phyloP scores from a whole-genome alignment of 2,329 filamentous ascomycete genomes.

The Remersonia thermophila region DNA sequence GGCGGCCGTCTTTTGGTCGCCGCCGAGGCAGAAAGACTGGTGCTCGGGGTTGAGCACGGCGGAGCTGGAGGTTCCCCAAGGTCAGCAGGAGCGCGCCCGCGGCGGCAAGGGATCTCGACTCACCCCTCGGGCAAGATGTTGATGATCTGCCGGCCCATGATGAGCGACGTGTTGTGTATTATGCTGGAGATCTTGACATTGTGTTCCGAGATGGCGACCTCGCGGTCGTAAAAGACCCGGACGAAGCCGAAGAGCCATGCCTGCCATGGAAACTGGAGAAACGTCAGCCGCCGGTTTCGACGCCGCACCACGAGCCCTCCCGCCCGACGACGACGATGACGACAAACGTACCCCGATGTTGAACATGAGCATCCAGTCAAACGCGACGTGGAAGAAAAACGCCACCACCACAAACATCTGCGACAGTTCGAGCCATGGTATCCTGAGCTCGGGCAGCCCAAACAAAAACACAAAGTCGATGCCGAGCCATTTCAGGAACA shows the following conservation, averaged over 20 bases:
- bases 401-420: conserved; percentile 58
- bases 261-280: conserved; percentile 53
- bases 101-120: conserved; percentile 13
- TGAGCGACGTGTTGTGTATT: conserved; percentile 82
- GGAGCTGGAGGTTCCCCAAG: conserved; percentile 47
- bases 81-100: conserved; percentile 20
- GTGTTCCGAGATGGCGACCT: conserved; percentile 85
- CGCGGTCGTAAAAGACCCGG: conserved; percentile 81
- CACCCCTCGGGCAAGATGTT: conserved; percentile 92
- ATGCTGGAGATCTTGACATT: conserved; percentile 81
- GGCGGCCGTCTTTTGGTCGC: conserved; percentile 44
- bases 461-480: conserved; percentile 83
- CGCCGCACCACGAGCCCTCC: background rate
- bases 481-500: conserved; percentile 87
- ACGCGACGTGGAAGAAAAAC: conserved; percentile 57
- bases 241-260: conserved; percentile 59
- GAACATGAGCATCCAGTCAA: conserved; percentile 87
- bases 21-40: conserved; percentile 69
- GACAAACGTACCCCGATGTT: conserved; percentile 54
- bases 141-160: conserved; percentile 92
- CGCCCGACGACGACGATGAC: background rate
- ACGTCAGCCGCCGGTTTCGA: conserved; percentile 4
- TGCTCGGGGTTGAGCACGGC: conserved; percentile 76
- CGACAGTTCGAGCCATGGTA: conserved; percentile 93
- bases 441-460: conserved; percentile 71